Percentiles rank a stretch among this genome's conserved stretches.
Conservation (phyloP, 768 basidiomycete genomes). For the Tylopilus sp. region DNA sequence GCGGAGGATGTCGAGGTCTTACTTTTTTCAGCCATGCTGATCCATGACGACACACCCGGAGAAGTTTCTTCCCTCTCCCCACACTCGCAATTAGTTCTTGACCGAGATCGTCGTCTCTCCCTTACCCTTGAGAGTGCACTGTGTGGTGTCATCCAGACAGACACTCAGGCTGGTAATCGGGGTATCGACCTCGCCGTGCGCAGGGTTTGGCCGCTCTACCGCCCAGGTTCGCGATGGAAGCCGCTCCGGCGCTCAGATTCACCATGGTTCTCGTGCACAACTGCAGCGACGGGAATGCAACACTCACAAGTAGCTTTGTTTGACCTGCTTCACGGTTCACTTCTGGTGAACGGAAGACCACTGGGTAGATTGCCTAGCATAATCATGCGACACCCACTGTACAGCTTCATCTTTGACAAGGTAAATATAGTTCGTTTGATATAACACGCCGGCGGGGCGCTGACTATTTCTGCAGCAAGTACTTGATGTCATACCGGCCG, state of each 20-base stretch:
- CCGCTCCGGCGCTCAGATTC: conserved; percentile 6
- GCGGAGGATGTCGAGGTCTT: neutral
- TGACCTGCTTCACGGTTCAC: conserved; percentile 24
- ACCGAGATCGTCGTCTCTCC: neutral
- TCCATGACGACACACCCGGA: too few relatives aligned
- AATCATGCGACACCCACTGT: conserved; percentile 19
- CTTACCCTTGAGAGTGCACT: neutral
- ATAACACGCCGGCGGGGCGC: too few relatives aligned
- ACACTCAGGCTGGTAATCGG: neutral
- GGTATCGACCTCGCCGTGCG: neutral
- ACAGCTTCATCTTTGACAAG: conserved; percentile 19
- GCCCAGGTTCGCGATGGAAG: neutral
- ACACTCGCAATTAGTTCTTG: too few relatives aligned
- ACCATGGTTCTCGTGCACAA: conserved; percentile 23
- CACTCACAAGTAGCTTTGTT: conserved; percentile 20
- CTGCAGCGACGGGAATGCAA: conserved; percentile 3
- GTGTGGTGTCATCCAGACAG: neutral
- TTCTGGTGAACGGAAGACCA: conserved; percentile 28
- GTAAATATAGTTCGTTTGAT: conserved; percentile 3
- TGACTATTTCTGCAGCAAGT: conserved; percentile 17
- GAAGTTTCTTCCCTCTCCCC: too few relatives aligned
- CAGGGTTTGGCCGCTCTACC: neutral
- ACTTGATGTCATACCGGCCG: neutral
- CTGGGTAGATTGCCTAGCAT: conserved; percentile 21
- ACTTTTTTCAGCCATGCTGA: neutral